Evolutionary conservation across 2,329 filamentous ascomycete species (phyloP), one percentile per base, ranked within the genome.

Genomic region (Fusarium illudens): DNA sequence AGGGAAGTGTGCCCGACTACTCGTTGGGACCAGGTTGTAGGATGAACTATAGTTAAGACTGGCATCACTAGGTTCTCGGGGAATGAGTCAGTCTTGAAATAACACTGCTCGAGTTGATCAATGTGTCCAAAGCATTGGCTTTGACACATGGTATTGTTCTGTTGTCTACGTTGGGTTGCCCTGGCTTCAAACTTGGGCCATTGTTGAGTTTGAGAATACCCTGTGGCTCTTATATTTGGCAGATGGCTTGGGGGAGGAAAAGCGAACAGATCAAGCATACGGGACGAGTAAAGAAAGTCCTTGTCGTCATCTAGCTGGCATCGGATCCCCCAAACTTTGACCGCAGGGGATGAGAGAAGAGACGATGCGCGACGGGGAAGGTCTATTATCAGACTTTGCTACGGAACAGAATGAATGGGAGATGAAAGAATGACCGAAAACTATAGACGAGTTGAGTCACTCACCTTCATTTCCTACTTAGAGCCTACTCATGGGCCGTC

Each of bases 1-100:
- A 22, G 20, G 13, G 37, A 9, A 9, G 9, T 15, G 15, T 25
- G 13, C 19, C 20, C 15, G 20, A 42, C 13, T 20, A 42, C 37
- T 42, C 37, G 1, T 15, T 6, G 0, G n/a, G 20, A 25, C 15
- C 8, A 4, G 8, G 4, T 5, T 20, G 0, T 22, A 9, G 4
- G 20, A 42, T n/a, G 13, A 13, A n/a, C 20, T 13, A 42, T 15
- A 15, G 36, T 4, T 25, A n/a, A n/a, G n/a, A n/a, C 20, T n/a
- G 19, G n/a, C 4, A 22, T 42, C 4, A 42, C 15, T 42, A 4
- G 13, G 37, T 15, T 25, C 4, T 25, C 15, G 37, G 20, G 15
- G 7, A 25, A 25, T 0, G 8, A 42, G 8, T 10, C 2, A 19
- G 7, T 10, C 19, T 10, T 22, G 7, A 8, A 15, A 3, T n/a